Base-by-base conservation (phyloP, 768 basidiomycete genomes). In the Mycena vulgaris region DNA sequence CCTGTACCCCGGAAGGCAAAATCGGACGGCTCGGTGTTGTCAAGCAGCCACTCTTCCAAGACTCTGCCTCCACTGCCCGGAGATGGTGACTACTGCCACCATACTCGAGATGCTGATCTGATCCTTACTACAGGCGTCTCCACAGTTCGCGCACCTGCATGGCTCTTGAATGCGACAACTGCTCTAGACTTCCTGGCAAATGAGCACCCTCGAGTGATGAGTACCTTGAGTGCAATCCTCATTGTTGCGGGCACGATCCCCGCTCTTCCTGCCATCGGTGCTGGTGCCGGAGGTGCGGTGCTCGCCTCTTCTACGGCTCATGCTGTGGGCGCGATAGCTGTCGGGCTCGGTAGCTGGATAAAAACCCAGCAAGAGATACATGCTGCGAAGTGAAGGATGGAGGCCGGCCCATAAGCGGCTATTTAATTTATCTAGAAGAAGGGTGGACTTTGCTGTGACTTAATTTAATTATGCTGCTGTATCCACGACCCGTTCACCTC, bases 161-260 rank as follows among this genome's bases (percentile, higher is more conserved):
- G 93, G 93, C 85, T 95, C 21, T 77, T 95, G 64, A 94, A 93
- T 74, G 93, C 93, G 1, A 90, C 90, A 73, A 89, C 85, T 55
- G 93, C 93, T 13, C 85, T 95, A 68, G 92, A 93, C 62, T 92
- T 87, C 80, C 88, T 95, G 61, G 89, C 89, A 13, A 87, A 84
- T 68, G 93, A 94, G 73, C 93, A 95, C 74, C 93, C 93, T 13
- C 91, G 91, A 77, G 88, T 84, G 7, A 90, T 93, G 91, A 90
- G 88, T 69, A 87, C 92, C 37, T 78, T 94, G 60, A 92, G 92
- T 71, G 93, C 93, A 9, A 89, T 95, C 60, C 87, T 95, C 68
- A 92, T 95, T 76, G 93, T 93, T 3, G 91, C 91, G 35, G 93
- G 93, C 39, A 90, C 91, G 35, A 83, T 95, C 48, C 93, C 93